phyloP scores from a whole-genome alignment of 2,329 filamentous ascomycete genomes.

The Colletotrichum coccodes region DNA sequence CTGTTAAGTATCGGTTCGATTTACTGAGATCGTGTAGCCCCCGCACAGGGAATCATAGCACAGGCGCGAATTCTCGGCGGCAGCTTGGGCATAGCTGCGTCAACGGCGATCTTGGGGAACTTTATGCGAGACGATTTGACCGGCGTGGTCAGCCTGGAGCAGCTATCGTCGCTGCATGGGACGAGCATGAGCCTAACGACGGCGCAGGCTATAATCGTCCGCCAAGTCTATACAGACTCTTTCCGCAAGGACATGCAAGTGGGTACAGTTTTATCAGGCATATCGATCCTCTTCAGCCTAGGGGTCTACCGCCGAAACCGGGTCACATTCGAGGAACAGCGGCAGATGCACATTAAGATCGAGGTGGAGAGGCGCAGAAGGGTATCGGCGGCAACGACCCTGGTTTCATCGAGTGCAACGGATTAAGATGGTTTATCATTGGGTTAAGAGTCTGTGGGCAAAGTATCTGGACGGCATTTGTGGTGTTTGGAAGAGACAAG shows the following conservation, averaged over 20 bases:
- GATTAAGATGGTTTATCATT: background rate
- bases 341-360: slow-evolving; percentile 18
- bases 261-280: slow-evolving; percentile 51
- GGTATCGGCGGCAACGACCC: slow-evolving; percentile 23
- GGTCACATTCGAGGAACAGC: slow-evolving; percentile 39
- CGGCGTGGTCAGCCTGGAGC: slow-evolving; percentile 39
- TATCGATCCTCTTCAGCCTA: slow-evolving; percentile 51
- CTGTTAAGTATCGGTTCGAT: background rate
- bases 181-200: slow-evolving; percentile 37
- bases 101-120: slow-evolving; percentile 55
- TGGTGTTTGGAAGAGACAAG: background rate
- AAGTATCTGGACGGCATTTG: background rate
- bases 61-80: slow-evolving; percentile 63
- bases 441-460: background rate
- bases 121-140: slow-evolving; percentile 43
- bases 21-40: slow-evolving; percentile 46
- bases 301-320: slow-evolving; percentile 50
- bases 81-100: slow-evolving; percentile 64
- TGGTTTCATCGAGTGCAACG: slow-evolving; percentile 19
- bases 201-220: slow-evolving; percentile 44
- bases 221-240: slow-evolving; percentile 53
- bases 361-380: slow-evolving; percentile 25
- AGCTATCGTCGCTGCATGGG: slow-evolving; percentile 41
- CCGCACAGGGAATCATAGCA: slow-evolving; percentile 63
- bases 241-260: slow-evolving; percentile 59